These are phyloP conservation scores for Exophiala sideris DNA, from an alignment of 2,329 filamentous ascomycete genomes.

Conservation along the genomic window DNA sequence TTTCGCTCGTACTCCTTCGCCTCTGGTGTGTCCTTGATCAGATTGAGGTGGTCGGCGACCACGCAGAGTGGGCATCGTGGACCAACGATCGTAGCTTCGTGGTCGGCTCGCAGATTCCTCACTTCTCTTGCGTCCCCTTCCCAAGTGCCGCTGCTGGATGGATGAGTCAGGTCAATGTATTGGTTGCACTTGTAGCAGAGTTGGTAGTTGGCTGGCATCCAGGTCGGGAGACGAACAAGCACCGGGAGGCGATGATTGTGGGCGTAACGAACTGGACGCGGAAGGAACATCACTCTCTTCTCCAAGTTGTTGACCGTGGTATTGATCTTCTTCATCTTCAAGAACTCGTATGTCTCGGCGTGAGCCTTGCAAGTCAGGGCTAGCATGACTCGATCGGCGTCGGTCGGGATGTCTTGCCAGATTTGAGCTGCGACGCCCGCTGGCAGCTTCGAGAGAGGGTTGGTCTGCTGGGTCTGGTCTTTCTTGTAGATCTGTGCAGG, in stretches of 20 bases:
- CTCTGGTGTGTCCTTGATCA: constrained; percentile 7
- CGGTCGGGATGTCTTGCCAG: constrained; percentile 16
- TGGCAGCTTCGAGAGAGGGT: constrained; percentile 14
- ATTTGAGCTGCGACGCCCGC: constrained; percentile 15
- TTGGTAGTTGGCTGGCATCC: constrained; percentile 15
- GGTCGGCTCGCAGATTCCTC: constrained; percentile 1
- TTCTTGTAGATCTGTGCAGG: constrained; percentile 5
- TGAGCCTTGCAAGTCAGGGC: constrained; percentile 25
- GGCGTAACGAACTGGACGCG: constrained; percentile 5
- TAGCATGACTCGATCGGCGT: constrained; percentile 20
- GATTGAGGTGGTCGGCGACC: constrained; percentile 5
- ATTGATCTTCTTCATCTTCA: constrained; percentile 12
- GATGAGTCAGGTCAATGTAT: constrained; percentile 11
- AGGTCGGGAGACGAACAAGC: constrained; percentile 18
- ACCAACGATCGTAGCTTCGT: constrained; percentile 13
- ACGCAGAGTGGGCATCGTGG: constrained; percentile 21
- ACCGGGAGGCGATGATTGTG: constrained; percentile 20
- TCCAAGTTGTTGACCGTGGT: background rate
- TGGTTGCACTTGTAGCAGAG: constrained; percentile 25
- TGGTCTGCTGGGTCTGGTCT: background rate
- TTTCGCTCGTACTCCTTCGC: constrained; percentile 20
- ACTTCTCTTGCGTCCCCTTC: constrained; percentile 12
- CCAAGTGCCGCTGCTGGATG: constrained; percentile 9
- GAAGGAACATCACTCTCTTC: background rate
- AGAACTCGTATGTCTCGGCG: constrained; percentile 16